Conservation (phyloP, 164 flowering plant species). For the Vitis riparia region DNA sequence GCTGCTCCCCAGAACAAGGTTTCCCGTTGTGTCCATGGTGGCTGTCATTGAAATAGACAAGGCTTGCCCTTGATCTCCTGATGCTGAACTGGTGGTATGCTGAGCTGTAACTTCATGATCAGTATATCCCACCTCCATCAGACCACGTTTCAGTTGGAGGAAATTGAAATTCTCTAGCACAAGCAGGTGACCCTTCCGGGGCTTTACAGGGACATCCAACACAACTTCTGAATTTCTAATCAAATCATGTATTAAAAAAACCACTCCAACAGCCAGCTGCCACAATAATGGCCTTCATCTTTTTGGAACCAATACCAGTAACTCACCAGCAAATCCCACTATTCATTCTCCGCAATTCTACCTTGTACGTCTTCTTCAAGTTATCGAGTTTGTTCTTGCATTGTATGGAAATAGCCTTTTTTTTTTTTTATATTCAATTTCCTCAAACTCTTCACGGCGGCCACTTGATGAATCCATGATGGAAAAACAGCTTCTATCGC, state of each 20-base stretch:
- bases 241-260: slow-evolving; percentile 58
- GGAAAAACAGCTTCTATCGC: no score
- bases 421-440: no score
- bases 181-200: slow-evolving; percentile 95
- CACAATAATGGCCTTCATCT: slow-evolving; percentile 58
- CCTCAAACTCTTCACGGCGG: no score
- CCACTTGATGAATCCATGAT: no score
- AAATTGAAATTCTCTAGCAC: slow-evolving; percentile 65
- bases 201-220: slow-evolving; percentile 75
- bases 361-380: no score
- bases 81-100: slow-evolving; percentile 21
- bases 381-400: no score
- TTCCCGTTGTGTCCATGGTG: slow-evolving; percentile 66
- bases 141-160: slow-evolving; percentile 72
- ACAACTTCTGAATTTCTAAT: slow-evolving; percentile 36
- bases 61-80: slow-evolving; percentile 33
- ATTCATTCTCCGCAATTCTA: slow-evolving; percentile 6
- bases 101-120: slow-evolving; percentile 38
- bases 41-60: slow-evolving; percentile 93
- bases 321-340: no score
- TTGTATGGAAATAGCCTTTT: no score
- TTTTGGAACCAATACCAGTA: no score
- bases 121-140: slow-evolving; percentile 88
- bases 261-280: slow-evolving; percentile 99
- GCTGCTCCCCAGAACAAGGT: slow-evolving; percentile 91